Conservation (phyloP, 2,329 filamentous ascomycete species). For the Cladosporium sp. region DNA sequence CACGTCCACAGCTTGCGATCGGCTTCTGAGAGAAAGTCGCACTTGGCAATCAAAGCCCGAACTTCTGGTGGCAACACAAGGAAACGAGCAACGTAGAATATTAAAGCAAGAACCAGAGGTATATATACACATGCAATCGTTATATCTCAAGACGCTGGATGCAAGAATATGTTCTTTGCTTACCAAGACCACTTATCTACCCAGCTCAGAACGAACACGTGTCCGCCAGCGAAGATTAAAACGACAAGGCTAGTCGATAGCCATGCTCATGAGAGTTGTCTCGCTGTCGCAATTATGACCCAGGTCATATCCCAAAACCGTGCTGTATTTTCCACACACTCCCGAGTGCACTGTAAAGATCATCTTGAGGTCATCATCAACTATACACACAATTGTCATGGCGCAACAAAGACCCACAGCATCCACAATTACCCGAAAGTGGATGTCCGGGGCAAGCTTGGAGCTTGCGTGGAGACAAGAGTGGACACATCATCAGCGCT, state of each 20-base stretch:
- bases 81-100: not conserved
- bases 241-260: not conserved
- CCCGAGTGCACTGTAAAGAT: not conserved
- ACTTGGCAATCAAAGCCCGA: not conserved
- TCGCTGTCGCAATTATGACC: not conserved
- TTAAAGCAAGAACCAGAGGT: not conserved
- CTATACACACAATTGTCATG: not conserved
- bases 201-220: not conserved
- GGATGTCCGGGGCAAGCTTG: constrained; percentile 6
- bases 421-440: constrained; percentile 2
- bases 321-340: not conserved
- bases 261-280: not conserved
- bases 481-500: constrained; percentile 12
- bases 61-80: not conserved
- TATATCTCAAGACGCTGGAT: not conserved
- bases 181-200: not conserved
- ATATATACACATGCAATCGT: not conserved
- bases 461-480: constrained; percentile 13
- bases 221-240: not conserved
- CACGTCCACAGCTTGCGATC: not conserved
- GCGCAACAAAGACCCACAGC: constrained; percentile 2
- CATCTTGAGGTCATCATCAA: not conserved
- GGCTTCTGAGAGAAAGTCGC: constrained; percentile 2
- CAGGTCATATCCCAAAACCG: too few relatives aligned
- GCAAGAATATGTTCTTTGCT: not conserved